phyloP scores from a whole-genome alignment of 495 filamentous ascomycete species.

The Trichocladium uniseriatum region DNA sequence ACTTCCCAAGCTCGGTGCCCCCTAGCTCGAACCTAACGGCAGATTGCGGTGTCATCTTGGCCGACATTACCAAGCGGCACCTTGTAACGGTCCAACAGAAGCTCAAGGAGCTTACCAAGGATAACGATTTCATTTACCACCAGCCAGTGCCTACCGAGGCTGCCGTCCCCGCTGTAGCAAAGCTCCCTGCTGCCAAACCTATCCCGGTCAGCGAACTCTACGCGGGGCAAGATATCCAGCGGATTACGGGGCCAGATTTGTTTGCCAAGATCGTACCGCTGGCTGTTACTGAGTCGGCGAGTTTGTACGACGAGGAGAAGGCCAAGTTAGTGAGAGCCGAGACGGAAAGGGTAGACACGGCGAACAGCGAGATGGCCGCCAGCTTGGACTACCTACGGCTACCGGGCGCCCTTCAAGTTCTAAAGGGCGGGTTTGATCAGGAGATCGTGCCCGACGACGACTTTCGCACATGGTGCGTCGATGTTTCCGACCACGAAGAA shows the following conservation, averaged over 20 bases:
- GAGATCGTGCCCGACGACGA: constrained; percentile 82
- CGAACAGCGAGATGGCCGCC: constrained; percentile 90
- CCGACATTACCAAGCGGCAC: constrained; percentile 76
- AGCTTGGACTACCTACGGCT: constrained; percentile 90
- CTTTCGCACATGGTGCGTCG: constrained; percentile 86
- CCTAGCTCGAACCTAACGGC: constrained; percentile 73
- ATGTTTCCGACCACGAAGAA: constrained; percentile 76
- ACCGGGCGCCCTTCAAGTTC: constrained; percentile 76
- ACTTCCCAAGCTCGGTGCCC: constrained; percentile 71
- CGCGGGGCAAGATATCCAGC: constrained; percentile 90
- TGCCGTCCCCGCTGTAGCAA: constrained; percentile 68
- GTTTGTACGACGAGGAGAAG: constrained; percentile 96
- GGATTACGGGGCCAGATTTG: constrained; percentile 93
- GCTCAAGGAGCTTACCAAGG: constrained; percentile 65
- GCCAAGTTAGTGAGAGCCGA: constrained; percentile 91
- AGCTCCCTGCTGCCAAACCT: constrained; percentile 93
- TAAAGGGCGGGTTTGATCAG: constrained; percentile 90
- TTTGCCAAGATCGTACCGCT: constrained; percentile 96
- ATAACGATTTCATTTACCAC: constrained; percentile 98
- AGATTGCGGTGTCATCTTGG: constrained; percentile 63
- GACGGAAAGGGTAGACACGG: constrained; percentile 80
- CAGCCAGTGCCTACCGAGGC: constrained; percentile 81
- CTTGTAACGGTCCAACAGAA: constrained; percentile 71
- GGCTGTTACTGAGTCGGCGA: constrained; percentile 92
- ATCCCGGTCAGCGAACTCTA: constrained; percentile 96